These are phyloP conservation scores for Penicillium glabrum DNA, from an alignment of 2,329 filamentous ascomycete genomes.

Conservation along the genomic window DNA sequence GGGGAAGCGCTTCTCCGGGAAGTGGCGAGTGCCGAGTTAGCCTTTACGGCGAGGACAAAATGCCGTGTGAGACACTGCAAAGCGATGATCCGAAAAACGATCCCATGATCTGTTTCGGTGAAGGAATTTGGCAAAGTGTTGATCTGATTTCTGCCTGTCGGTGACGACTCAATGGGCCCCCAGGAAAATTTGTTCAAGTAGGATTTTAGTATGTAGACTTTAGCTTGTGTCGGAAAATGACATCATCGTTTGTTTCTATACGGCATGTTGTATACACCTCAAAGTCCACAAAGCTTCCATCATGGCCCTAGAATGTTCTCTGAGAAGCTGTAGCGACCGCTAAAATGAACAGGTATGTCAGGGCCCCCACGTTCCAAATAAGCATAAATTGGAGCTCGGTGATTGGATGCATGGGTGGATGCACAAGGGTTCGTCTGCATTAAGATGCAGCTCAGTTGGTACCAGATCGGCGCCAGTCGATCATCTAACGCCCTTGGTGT, in stretches of 20 bases:
- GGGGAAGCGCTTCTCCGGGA: slow-evolving; percentile 2
- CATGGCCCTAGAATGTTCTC: background rate
- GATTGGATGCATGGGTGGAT: slow-evolving; percentile 5
- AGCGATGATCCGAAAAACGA: background rate
- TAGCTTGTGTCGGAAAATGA: background rate
- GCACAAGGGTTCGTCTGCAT: background rate
- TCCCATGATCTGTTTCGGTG: background rate
- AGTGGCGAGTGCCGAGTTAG: background rate
- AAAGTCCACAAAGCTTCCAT: background rate
- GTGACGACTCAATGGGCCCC: background rate
- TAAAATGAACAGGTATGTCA: background rate
- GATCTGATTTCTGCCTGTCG: background rate
- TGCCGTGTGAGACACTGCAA: background rate
- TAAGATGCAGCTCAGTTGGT: slow-evolving; percentile 2
- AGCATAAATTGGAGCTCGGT: slow-evolving; percentile 1
- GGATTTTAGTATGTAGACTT: too few relatives aligned
- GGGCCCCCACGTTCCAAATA: slow-evolving; percentile 1
- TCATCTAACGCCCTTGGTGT: background rate
- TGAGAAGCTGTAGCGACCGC: background rate
- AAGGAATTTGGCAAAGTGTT: background rate
- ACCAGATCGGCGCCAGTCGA: background rate
- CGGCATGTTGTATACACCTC: background rate
- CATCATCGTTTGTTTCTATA: background rate
- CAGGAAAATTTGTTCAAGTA: background rate
- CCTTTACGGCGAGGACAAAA: background rate